These are phyloP conservation scores for Auricularia cornea DNA, from an alignment of 768 basidiomycete genomes.

Conservation along the genomic window DNA sequence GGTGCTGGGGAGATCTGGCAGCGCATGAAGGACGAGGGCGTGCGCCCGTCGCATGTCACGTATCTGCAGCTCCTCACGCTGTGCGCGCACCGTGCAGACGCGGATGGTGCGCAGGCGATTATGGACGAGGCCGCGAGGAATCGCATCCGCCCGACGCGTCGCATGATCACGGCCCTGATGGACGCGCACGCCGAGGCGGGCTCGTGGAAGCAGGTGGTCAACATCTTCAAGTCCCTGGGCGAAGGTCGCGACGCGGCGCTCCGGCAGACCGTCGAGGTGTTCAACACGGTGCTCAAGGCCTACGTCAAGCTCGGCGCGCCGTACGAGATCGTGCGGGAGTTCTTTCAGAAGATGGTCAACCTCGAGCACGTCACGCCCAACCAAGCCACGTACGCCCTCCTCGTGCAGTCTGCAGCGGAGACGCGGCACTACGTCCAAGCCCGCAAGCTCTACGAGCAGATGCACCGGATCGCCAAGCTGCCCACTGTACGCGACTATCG, in stretches of 20 bases:
- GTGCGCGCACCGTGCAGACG: slow-evolving; percentile 54
- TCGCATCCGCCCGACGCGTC: slow-evolving; percentile 52
- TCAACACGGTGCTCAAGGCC: slow-evolving; percentile 76
- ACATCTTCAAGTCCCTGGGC: slow-evolving; percentile 55
- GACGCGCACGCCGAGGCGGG: slow-evolving; percentile 76
- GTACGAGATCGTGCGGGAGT: slow-evolving; percentile 46
- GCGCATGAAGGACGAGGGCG: slow-evolving; percentile 49
- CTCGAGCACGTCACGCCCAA: slow-evolving; percentile 49
- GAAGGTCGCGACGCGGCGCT: slow-evolving; percentile 27
- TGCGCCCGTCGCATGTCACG: slow-evolving; percentile 39
- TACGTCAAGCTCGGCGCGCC: slow-evolving; percentile 77
- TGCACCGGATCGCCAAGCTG: slow-evolving; percentile 41
- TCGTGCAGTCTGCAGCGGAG: slow-evolving; percentile 79
- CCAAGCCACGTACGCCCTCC: slow-evolving; percentile 54
- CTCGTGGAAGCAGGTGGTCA: slow-evolving; percentile 68
- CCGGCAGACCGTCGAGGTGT: slow-evolving; percentile 48
- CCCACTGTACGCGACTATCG: neutral
- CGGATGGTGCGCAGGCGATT: slow-evolving; percentile 54
- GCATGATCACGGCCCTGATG: slow-evolving; percentile 66
- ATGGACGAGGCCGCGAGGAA: slow-evolving; percentile 57
- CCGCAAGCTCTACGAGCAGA: slow-evolving; percentile 53
- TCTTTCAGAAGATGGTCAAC: slow-evolving; percentile 42
- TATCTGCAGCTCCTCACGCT: slow-evolving; percentile 65
- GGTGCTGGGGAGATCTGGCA: slow-evolving; percentile 42
- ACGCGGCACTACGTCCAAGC: slow-evolving; percentile 56